Percentiles rank a stretch among this genome's conserved stretches.
Conservation (phyloP, 2,329 filamentous ascomycete species). For the Trichophyton simii region DNA sequence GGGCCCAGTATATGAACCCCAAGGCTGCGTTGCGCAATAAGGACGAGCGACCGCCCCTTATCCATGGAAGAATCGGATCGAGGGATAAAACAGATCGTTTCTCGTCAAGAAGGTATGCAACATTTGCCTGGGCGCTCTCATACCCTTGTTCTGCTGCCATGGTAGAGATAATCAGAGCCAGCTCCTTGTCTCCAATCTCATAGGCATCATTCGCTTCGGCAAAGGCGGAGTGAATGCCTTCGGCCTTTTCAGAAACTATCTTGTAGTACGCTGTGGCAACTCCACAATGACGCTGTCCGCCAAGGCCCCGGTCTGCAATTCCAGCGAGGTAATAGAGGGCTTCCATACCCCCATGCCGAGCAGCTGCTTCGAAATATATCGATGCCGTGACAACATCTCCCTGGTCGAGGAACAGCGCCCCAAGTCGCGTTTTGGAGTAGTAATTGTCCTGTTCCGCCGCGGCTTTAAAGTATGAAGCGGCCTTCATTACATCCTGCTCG, state of each 20-base stretch:
- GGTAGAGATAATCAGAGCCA: constrained; percentile 68
- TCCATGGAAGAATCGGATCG: constrained; percentile 40
- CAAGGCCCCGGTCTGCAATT: constrained; percentile 67
- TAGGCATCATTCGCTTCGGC: constrained; percentile 72
- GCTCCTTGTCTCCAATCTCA: constrained; percentile 63
- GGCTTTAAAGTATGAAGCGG: constrained; percentile 62
- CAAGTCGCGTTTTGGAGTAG: constrained; percentile 69
- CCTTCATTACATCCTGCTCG: constrained; percentile 54
- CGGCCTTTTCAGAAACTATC: constrained; percentile 59
- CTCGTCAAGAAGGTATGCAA: constrained; percentile 74
- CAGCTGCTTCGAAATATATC: constrained; percentile 78
- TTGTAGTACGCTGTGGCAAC: constrained; percentile 75
- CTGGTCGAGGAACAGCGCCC: constrained; percentile 74
- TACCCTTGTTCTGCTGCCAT: constrained; percentile 89
- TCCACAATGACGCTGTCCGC: constrained; percentile 64
- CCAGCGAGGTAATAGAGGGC: constrained; percentile 88
- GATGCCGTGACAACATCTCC: constrained; percentile 69
- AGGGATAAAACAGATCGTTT: constrained; percentile 50
- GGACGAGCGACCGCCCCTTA: constrained; percentile 29
- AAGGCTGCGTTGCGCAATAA: constrained; percentile 49
- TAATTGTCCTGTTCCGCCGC: constrained; percentile 73
- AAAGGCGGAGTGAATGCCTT: constrained; percentile 64
- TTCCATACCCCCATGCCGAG: constrained; percentile 70
- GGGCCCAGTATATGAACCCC: constrained; percentile 86
- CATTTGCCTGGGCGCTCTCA: constrained; percentile 78